Base-by-base conservation (phyloP, 768 basidiomycete genomes). In the Mycena epipterygia region DNA sequence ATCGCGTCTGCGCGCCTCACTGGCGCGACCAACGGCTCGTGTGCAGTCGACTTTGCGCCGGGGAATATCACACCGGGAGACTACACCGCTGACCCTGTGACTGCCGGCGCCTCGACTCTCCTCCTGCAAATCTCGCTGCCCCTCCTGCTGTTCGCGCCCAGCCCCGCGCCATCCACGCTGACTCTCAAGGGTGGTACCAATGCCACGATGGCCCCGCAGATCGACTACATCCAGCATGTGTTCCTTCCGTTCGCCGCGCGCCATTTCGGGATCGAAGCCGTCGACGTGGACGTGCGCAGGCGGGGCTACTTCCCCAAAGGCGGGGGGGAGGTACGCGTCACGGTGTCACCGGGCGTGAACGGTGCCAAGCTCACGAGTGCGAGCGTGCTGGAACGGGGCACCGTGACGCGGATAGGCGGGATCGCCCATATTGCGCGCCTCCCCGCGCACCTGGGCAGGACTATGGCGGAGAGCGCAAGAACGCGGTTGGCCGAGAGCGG, bases 221-320 rank as follows among this genome's bases (percentile, higher is more conserved):
- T 93, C 32, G 93, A 95, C 79, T 94, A 93, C 77, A 87, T 86
- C 5, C 83, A 88, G 56, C 81, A 89, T 70, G 80, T 94, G 56
- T 84, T 95, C 75, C 76, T 95, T 8, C 93, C 93, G 0, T 95
- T 95, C 77, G 78, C 93, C 33, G 81, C 80, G 27, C 82, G 79
- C 14, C 90, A 91, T 77, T 90, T 93, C 76, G 85, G 85, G 1
- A 73, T 85, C 21, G 60, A 85, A n/a, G n/a, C n/a, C 46, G 79
- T 86, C 2, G 78, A 79, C 5, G 76, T 94, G 29, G 77, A 86
- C 29, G 79, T 94, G 56, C 74, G 80, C 48, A 86, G 82, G 67
- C 85, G 93, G 12, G 93, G 93, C 0, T 94, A 93, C 79, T 92
- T 82, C 71, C 93, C 93, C 0, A 89, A 85, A 57, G 93, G 93